A percentile compares a stretch with the other conserved stretches of the same genome.
Evolutionary conservation across 1,284 basidiomycete genomes (phyloP).

Genomic region (Ustilago loliicola): DNA sequence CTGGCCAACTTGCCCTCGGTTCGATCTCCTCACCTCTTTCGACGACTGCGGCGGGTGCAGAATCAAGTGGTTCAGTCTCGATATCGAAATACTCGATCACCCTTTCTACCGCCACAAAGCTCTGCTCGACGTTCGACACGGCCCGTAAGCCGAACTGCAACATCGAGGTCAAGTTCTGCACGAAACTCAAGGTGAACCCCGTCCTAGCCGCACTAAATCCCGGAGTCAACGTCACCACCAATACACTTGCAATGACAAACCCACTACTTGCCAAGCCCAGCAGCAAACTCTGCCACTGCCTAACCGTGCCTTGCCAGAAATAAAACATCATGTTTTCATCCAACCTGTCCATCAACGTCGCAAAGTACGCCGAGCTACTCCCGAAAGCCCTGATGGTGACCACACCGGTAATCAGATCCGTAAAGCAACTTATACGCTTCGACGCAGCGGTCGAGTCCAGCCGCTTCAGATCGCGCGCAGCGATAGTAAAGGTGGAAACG

Average conservation of each 20-base stretch:
- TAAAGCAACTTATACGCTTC: slow-evolving; percentile 83
- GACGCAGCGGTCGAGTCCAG: slow-evolving; percentile 79
- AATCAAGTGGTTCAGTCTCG: slow-evolving; percentile 53
- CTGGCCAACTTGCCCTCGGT: slow-evolving; percentile 64
- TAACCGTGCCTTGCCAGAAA: slow-evolving; percentile 83
- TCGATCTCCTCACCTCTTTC: slow-evolving; percentile 23
- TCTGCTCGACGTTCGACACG: slow-evolving; percentile 70
- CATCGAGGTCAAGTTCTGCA: slow-evolving; percentile 56
- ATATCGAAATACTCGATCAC: slow-evolving; percentile 65
- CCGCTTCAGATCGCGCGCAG: slow-evolving; percentile 88
- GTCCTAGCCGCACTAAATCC: slow-evolving; percentile 30
- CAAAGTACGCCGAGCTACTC: slow-evolving; percentile 72
- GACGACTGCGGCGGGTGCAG: slow-evolving; percentile 23
- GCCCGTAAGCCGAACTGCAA: slow-evolving; percentile 64
- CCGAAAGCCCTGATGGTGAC: slow-evolving; percentile 85
- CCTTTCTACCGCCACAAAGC: slow-evolving; percentile 68
- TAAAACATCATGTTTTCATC: slow-evolving; percentile 91
- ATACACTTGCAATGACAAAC: slow-evolving; percentile 57
- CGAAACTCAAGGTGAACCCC: slow-evolving; percentile 64
- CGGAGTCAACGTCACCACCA: slow-evolving; percentile 53
- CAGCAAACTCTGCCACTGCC: slow-evolving; percentile 86
- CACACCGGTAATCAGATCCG: slow-evolving; percentile 87
- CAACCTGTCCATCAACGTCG: slow-evolving; percentile 75
- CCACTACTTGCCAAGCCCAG: slow-evolving; percentile 71
- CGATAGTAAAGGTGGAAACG: slow-evolving; percentile 83